These are phyloP conservation scores for Noccaea bulbosa DNA, from an alignment of 345 rosid species.

Conservation along the genomic window DNA sequence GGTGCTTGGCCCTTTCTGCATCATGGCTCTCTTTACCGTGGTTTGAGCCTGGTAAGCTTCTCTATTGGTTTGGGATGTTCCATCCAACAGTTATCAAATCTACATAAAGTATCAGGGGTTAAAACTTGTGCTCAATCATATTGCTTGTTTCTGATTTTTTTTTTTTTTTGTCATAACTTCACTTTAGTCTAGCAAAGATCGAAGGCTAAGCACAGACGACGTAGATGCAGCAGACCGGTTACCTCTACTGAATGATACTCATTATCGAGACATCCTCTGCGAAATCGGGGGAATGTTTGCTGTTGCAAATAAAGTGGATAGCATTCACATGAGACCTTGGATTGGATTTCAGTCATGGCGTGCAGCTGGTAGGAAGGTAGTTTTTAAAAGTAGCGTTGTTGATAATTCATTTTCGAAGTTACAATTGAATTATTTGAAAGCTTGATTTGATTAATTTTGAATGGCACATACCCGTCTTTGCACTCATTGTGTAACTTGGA, in stretches of 20 bases:
- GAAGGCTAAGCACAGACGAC: constrained; percentile 92
- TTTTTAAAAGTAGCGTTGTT: constrained; percentile 39
- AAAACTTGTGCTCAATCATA: constrained; percentile 7
- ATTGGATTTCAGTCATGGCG: constrained; percentile 99
- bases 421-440: constrained; percentile 5
- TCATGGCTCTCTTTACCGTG: constrained; percentile 94
- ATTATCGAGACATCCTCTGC: constrained; percentile 70
- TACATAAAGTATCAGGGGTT: neutral
- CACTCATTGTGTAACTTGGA: neutral
- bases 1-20: constrained; percentile 98
- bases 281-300: constrained; percentile 98
- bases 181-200: constrained; percentile 67
- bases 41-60: constrained; percentile 88
- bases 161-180: constrained; percentile 26
- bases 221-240: constrained; percentile 88
- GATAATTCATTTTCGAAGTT: constrained; percentile 11
- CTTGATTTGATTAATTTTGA: constrained; percentile 6
- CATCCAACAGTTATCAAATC: neutral
- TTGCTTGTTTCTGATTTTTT: constrained; percentile 29
- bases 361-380: constrained; percentile 96
- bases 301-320: constrained; percentile 86
- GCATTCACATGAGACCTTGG: constrained; percentile 96
- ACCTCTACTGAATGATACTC: constrained; percentile 67
- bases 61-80: constrained; percentile 34
- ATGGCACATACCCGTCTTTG: constrained; percentile 5